Conservation (phyloP, 805 yeast genomes). For the Naumovozyma dairenensis region DNA sequence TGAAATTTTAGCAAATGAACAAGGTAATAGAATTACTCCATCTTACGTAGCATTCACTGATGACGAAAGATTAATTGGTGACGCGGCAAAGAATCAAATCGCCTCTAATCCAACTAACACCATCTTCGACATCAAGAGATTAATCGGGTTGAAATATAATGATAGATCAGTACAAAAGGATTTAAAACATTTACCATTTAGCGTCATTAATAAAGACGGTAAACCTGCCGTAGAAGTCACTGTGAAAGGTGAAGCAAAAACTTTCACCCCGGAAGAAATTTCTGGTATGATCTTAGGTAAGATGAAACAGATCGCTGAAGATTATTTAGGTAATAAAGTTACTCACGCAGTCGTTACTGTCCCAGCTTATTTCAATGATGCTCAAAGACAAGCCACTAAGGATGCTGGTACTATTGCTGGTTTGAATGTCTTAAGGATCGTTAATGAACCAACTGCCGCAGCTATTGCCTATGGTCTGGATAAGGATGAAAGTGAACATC, state of each 20-base stretch:
- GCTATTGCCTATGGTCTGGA: constrained; percentile 95
- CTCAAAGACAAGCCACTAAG: constrained; percentile 90
- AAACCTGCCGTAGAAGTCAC: constrained; percentile 77
- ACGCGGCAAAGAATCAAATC: constrained; percentile 94
- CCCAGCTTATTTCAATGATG: constrained; percentile 89
- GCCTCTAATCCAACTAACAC: constrained; percentile 83
- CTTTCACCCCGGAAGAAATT: constrained; percentile 85
- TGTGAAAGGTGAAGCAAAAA: constrained; percentile 61
- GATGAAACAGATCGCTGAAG: constrained; percentile 91
- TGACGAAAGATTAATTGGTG: constrained; percentile 88
- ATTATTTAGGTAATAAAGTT: constrained; percentile 72
- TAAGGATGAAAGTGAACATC: constrained; percentile 71
- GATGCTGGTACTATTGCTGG: constrained; percentile 93
- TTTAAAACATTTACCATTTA: constrained; percentile 73
- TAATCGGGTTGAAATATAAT: constrained; percentile 73
- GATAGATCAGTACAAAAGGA: constrained; percentile 77
- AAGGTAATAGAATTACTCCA: constrained; percentile 95
- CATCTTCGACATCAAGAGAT: constrained; percentile 82
- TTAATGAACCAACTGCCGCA: constrained; percentile 94
- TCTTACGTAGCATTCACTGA: constrained; percentile 89
- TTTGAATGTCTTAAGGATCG: constrained; percentile 76
- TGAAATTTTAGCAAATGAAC: constrained; percentile 90
- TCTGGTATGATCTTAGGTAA: constrained; percentile 86
- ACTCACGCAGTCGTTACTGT: constrained; percentile 89
- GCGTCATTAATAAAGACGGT: constrained; percentile 57